Evolutionary conservation across 805 yeast species (phyloP).

Genomic region (Nakazawaea siamensis): DNA sequence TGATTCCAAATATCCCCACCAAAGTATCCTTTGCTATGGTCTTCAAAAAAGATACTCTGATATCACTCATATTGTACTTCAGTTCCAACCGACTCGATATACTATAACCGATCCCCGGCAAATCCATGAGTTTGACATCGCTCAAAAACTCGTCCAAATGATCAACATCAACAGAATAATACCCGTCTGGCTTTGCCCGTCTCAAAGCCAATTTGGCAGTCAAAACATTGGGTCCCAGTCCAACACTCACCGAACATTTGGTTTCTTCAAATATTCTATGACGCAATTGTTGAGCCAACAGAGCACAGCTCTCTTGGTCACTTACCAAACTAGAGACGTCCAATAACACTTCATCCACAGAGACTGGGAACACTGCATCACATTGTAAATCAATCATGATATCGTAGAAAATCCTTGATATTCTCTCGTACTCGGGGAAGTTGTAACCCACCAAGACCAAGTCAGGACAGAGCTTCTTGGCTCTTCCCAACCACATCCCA

Average conservation of each 20-base stretch:
- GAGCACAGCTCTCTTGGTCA: conserved; percentile 14
- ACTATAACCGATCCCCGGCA: conserved; percentile 61
- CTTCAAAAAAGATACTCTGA: conserved; percentile 32
- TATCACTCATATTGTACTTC: conserved; percentile 18
- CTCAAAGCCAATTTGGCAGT: conserved; percentile 69
- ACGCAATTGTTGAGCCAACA: conserved; percentile 27
- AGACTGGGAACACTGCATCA: conserved; percentile 66
- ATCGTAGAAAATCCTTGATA: conserved; percentile 59
- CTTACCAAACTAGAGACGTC: conserved; percentile 36
- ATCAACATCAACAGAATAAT: conserved; percentile 24
- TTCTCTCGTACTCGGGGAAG: conserved; percentile 61
- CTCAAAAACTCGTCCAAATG: conserved; percentile 25
- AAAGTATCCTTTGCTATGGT: conserved; percentile 26
- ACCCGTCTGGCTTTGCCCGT: conserved; percentile 77
- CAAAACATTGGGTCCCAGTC: conserved; percentile 66
- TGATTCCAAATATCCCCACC: conserved; percentile 50
- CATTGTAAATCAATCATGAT: conserved; percentile 37
- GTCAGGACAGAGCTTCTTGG: conserved; percentile 52
- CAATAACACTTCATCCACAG: conserved; percentile 86
- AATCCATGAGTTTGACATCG: conserved; percentile 26
- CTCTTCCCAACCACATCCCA: conserved; percentile 84
- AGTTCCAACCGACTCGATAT: conserved; percentile 36
- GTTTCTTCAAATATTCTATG: conserved; percentile 33
- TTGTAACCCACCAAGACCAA: conserved; percentile 61
- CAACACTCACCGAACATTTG: conserved; percentile 69